Evolutionary conservation across 2,329 filamentous ascomycete genomes (phyloP), one percentile per base, ranked within the genome.

Genomic region (Colletotrichum falcatum): DNA sequence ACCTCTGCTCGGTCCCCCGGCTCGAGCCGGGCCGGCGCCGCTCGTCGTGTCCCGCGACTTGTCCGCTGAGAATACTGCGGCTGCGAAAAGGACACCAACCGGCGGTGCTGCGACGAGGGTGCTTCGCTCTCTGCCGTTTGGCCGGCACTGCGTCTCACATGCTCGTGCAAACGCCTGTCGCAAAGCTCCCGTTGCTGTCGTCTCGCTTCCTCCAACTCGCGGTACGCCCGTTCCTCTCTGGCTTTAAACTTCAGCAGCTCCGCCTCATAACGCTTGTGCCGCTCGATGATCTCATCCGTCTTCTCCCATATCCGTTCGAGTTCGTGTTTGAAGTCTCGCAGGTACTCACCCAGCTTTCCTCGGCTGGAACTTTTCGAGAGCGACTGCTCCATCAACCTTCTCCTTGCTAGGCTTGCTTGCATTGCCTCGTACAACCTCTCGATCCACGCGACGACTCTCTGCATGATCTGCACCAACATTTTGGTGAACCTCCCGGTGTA

Each of bases 381-480:
- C 1, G 26, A 14, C 37, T 67, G 64, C 35, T 59, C 58, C 33
- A 58, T 55, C 56, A 44, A 26, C 60, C 59, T 67, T 33, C 35
- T 60, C 23, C 35, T 55, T 12, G 39, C 30, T 1, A 60, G 42
- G 20, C 28, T 37, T n/a, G 46, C 35, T n/a, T 51, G 55, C 69
- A 71, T 71, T 8, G 35, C 42, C 18, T 20, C 46, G 9, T 68
- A 60, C n/a, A 65, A 18, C 48, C 26, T 37, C 20, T 65, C 23
- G 14, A 53, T 26, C 69, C 69, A 71, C 20, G 54, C 60, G 11
- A 65, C 23, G 16, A 71, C 12, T 42, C 69, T 46, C 26, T 60
- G 23, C 69, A 71, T 71, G 26, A 71, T 71, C 23, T 71, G 69
- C 48, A 71, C 16, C 11, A 28, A 44, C 18, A n/a, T 28, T n/a